Evolutionary conservation across 441 rosid species (phyloP), one percentile per base, ranked within the genome.

Genomic region (Arabidopsis hybrid): DNA sequence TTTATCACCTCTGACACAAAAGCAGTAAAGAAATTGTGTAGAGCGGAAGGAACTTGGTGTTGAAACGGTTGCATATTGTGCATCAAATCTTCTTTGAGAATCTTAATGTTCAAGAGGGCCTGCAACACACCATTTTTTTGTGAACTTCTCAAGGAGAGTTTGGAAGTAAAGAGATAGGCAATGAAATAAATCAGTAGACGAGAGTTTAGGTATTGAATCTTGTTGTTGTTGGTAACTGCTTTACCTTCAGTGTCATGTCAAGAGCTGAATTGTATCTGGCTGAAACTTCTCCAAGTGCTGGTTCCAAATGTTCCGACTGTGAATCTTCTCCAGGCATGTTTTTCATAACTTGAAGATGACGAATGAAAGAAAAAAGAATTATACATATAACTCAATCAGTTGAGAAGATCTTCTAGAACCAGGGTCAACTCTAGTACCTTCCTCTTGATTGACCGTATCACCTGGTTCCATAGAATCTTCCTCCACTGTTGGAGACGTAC

Each of bases 91-190:
- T 7, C 18, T 65, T 50, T 49, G 26, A 49, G 32, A 36, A 35
- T 12, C 43, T 49, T 65, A 8, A 49, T 65, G 58, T 49, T 65
- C 35, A 65, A 36, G 58, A 65, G 69, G 34, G 58, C 69, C 69
- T 65, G 17, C 45, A 35, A 49, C 11, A 12, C 57, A 35, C 50
- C 34, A 34, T 17, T 40, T 18, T 45, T 21, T 64, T 47, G 43
- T 32, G 56, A 14, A 10, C 26, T 64, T 47, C 16, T 16, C 55
- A 46, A 56, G 18, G 31, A 50, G 31, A 50, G 26, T 21, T 21
- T 21, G 26, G 26, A 21, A 21, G 26, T 21, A 21, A 21, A 21
- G 26, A 21, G 26, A 21, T 21, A 21, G 26, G 26, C 26, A 38
- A 42, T 11, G 7, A 9, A 10, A 18, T 18, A 13, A 60, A 21